Evolutionary conservation across 1,284 basidiomycete species (phyloP).

Genomic region (Microbotryomycetes sp.): DNA sequence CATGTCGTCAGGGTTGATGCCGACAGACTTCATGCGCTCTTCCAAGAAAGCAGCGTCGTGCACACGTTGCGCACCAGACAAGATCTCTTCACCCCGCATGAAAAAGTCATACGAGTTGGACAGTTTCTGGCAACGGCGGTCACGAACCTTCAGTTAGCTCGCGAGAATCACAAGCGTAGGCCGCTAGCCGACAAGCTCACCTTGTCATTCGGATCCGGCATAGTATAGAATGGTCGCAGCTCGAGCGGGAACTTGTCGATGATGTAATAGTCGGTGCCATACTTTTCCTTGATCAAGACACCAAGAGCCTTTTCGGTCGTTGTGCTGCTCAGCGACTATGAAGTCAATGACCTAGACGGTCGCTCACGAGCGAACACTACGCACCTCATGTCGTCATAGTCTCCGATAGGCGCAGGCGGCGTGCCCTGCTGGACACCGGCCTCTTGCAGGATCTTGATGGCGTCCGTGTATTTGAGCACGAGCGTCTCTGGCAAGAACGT

Average conservation of each 20-base stretch:
- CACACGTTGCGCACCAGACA: constrained; percentile 83
- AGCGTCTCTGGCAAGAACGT: constrained; percentile 43
- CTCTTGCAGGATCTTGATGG: constrained; percentile 58
- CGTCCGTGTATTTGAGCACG: constrained; percentile 72
- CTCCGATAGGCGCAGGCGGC: constrained; percentile 34
- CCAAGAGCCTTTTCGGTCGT: constrained; percentile 90
- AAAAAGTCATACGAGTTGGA: constrained; percentile 99
- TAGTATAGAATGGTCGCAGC: constrained; percentile 95
- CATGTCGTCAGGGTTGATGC: constrained; percentile 52
- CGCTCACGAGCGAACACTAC: constrained; percentile 33
- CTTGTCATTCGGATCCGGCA: constrained; percentile 83
- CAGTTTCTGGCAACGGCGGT: constrained; percentile 52
- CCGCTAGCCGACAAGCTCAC: constrained; percentile 46
- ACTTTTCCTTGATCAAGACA: constrained; percentile 78
- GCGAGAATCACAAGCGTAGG: neutral
- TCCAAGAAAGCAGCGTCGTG: constrained; percentile 80
- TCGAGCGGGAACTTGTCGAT: constrained; percentile 93
- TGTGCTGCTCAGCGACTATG: too few species aligned
- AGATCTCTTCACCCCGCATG: constrained; percentile 97
- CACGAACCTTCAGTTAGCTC: neutral
- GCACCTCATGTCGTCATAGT: constrained; percentile 75
- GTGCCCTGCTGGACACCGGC: constrained; percentile 38
- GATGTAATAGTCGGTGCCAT: constrained; percentile 95
- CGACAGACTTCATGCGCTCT: constrained; percentile 31
- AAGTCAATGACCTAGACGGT: neutral